Conservation (phyloP, 2,329 filamentous ascomycete genomes). For the Fusarium irregulare region DNA sequence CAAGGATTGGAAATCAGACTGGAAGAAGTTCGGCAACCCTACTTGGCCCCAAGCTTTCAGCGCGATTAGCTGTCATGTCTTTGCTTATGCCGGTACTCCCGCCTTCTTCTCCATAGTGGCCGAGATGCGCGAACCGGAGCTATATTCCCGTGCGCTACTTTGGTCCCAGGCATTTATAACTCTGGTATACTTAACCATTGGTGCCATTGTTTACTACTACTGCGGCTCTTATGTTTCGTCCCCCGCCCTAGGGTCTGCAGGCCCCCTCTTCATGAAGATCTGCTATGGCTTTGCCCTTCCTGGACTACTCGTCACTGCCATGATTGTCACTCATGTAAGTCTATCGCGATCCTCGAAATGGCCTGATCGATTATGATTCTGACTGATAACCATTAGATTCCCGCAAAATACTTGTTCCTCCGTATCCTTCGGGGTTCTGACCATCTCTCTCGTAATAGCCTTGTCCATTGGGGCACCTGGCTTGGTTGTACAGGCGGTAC, state of each 20-base stretch:
- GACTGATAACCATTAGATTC: constrained; percentile 17
- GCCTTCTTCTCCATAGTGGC: constrained; percentile 50
- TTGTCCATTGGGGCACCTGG: constrained; percentile 48
- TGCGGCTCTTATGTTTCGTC: constrained; percentile 60
- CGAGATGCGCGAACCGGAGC: constrained; percentile 50
- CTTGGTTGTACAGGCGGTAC: constrained; percentile 26
- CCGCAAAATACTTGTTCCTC: constrained; percentile 48
- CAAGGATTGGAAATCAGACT: constrained; percentile 45
- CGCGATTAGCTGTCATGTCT: constrained; percentile 50
- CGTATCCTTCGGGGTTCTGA: constrained; percentile 46
- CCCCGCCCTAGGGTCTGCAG: constrained; percentile 60
- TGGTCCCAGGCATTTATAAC: constrained; percentile 46
- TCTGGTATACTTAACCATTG: constrained; percentile 50
- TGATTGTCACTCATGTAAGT: constrained; percentile 47
- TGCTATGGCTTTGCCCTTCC: constrained; percentile 56
- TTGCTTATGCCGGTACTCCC: constrained; percentile 53
- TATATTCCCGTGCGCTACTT: constrained; percentile 46
- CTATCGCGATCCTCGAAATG: neutral
- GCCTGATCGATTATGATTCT: no score
- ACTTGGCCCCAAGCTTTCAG: constrained; percentile 48
- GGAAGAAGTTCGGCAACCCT: constrained; percentile 46
- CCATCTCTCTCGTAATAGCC: constrained; percentile 45
- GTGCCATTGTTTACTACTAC: constrained; percentile 57
- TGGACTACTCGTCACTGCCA: constrained; percentile 46
- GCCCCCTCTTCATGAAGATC: constrained; percentile 55